A percentile compares a stretch with the other conserved stretches of the same genome.
Evolutionary conservation across 371 early-diverging fungal genomes (phyloP).

Genomic region (Basidiobolus meristosporus): DNA sequence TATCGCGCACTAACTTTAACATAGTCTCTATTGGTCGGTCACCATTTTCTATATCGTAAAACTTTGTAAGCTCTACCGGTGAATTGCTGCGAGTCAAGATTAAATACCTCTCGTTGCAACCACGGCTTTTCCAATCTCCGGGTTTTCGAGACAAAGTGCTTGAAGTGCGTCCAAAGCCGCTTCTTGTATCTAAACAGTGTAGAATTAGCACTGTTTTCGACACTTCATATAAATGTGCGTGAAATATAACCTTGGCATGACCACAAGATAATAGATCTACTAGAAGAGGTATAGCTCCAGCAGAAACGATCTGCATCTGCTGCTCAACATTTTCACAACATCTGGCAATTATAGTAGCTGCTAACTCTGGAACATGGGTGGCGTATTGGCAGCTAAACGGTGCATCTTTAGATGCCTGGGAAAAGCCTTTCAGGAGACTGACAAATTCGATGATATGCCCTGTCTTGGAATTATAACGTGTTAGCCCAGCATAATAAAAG

Average conservation of each 20-base stretch:
- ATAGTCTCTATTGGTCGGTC: constrained; percentile 21
- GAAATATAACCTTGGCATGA: constrained; percentile 19
- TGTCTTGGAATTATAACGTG: constrained; percentile 1
- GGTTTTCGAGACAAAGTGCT: constrained; percentile 39
- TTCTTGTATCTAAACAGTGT: constrained; percentile 33
- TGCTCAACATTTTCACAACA: constrained; percentile 37
- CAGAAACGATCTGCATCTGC: constrained; percentile 30
- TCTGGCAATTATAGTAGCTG: constrained; percentile 40
- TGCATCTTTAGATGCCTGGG: background rate
- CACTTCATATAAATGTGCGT: background rate
- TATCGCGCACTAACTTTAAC: constrained; percentile 36
- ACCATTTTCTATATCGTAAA: constrained; percentile 8
- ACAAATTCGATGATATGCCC: constrained; percentile 14
- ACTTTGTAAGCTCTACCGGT: background rate
- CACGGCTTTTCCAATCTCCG: constrained; percentile 21
- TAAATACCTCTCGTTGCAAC: constrained; percentile 22
- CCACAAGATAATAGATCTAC: constrained; percentile 33
- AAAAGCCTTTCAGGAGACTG: constrained; percentile 10
- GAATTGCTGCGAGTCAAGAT: too few species aligned
- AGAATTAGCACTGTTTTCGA: constrained; percentile 1
- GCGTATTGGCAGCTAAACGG: too few species aligned
- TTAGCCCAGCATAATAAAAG: background rate
- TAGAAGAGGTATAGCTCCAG: constrained; percentile 35
- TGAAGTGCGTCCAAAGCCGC: constrained; percentile 62
- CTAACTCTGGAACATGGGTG: constrained; percentile 41